phyloP scores from a whole-genome alignment of 768 basidiomycete genomes.

The Ramaria sp. region DNA sequence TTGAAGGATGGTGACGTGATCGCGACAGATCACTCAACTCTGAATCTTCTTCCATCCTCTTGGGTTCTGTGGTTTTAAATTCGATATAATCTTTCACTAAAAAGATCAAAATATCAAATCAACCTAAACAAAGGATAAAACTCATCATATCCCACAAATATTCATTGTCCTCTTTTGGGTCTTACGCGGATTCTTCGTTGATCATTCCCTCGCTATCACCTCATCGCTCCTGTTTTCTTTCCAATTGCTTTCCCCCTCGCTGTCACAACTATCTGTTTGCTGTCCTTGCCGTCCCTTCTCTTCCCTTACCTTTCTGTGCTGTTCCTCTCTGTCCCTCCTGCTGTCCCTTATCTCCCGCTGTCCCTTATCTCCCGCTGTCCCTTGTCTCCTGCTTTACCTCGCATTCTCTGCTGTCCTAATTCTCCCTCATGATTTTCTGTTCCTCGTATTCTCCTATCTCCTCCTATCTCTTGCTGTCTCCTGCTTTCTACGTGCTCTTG shows the following conservation, averaged over 20 bases:
- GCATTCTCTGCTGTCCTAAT: too few relatives aligned
- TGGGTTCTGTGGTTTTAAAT: too few relatives aligned
- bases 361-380: too few relatives aligned
- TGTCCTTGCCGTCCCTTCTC: not conserved
- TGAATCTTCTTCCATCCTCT: too few relatives aligned
- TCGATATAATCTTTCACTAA: not conserved
- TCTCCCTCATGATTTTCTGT: too few relatives aligned
- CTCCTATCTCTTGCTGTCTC: not conserved
- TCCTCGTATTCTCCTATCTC: too few relatives aligned
- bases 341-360: too few relatives aligned
- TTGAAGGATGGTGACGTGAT: not conserved
- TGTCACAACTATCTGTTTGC: not conserved
- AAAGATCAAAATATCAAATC: not conserved
- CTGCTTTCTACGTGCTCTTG: not conserved
- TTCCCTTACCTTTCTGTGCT: not conserved
- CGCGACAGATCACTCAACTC: not conserved
- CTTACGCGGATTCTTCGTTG: not conserved
- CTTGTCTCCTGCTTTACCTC: not conserved
- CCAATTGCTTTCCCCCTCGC: not conserved
- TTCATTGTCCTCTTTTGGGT: not conserved
- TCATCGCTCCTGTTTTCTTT: not conserved
- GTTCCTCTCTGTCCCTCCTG: not conserved
- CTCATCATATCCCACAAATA: not conserved
- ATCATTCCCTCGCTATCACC: not conserved
- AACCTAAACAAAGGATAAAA: not conserved